phyloP scores from a whole-genome alignment of 1,139 yeast genomes.

The Suhomyces anneliseae region DNA sequence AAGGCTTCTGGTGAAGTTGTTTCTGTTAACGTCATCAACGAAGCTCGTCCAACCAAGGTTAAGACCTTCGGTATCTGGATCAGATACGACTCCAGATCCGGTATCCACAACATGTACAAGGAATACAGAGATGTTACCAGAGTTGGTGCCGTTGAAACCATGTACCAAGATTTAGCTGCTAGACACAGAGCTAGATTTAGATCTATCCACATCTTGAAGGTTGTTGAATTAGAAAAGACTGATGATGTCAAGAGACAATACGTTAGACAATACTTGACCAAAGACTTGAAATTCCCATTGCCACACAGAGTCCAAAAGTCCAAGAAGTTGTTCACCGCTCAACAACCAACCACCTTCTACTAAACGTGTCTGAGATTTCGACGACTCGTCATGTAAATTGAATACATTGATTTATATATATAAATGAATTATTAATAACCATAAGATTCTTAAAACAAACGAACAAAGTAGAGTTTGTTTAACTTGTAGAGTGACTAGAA shows the following conservation, averaged over 20 bases:
- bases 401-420: slow-evolving; percentile 10
- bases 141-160: slow-evolving; percentile 97
- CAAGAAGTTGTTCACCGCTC: slow-evolving; percentile 82
- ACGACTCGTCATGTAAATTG: slow-evolving; percentile 9
- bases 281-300: slow-evolving; percentile 99
- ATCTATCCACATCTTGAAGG: slow-evolving; percentile 97
- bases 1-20: slow-evolving; percentile 99
- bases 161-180: slow-evolving; percentile 99
- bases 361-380: slow-evolving; percentile 33
- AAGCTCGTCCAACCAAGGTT: slow-evolving; percentile 97
- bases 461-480: not conserved
- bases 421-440: slow-evolving; percentile 12
- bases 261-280: slow-evolving; percentile 94
- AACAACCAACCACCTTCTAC: slow-evolving; percentile 97
- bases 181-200: slow-evolving; percentile 99
- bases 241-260: slow-evolving; percentile 99
- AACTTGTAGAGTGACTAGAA: not conserved
- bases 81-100: slow-evolving; percentile 99
- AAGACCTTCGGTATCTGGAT: slow-evolving; percentile 99
- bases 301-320: slow-evolving; percentile 99
- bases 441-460: not conserved
- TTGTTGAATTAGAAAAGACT: slow-evolving; percentile 96
- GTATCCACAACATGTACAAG: slow-evolving; percentile 99
- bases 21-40: slow-evolving; percentile 86
- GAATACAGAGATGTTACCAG: slow-evolving; percentile 99